Percentiles rank a stretch among this genome's conserved stretches.
Evolutionary conservation across 768 basidiomycete genomes (phyloP).

Genomic region (Chiua virens): DNA sequence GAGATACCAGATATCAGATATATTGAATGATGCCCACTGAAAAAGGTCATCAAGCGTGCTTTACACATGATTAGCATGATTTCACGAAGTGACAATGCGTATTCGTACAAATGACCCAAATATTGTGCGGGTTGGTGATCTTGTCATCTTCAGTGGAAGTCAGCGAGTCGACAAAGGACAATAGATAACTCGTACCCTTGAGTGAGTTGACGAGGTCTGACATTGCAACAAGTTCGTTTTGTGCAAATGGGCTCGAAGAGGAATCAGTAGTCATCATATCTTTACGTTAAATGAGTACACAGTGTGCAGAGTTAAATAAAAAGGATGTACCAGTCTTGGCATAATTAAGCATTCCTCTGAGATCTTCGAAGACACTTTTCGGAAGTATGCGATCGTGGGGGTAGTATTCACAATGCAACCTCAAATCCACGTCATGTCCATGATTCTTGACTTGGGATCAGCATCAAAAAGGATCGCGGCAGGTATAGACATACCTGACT

Average conservation of each 20-base stretch:
- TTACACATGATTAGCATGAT: neutral
- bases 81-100: neutral
- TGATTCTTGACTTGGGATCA: neutral
- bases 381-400: slow-evolving; percentile 6
- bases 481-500: neutral
- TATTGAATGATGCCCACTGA: slow-evolving; percentile 4
- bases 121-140: neutral
- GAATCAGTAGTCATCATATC: slow-evolving; percentile 18
- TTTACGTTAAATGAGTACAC: neutral
- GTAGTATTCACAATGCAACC: slow-evolving; percentile 20
- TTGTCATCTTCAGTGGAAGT: neutral
- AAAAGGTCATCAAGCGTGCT: slow-evolving; percentile 12
- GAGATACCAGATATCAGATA: neutral
- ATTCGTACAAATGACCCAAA: slow-evolving; percentile 16
- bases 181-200: neutral
- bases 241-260: slow-evolving; percentile 13
- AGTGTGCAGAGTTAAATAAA: neutral
- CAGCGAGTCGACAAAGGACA: neutral
- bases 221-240: slow-evolving; percentile 14
- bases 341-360: slow-evolving; percentile 18
- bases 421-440: neutral
- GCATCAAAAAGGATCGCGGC: neutral
- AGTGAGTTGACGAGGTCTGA: slow-evolving; percentile 15
- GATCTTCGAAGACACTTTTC: slow-evolving; percentile 1
- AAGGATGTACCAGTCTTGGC: slow-evolving; percentile 6